Percentiles rank a stretch among this genome's conserved stretches.
Conservation (phyloP, 192 early-diverging fungal species). For the Chytriomyces confervae region DNA sequence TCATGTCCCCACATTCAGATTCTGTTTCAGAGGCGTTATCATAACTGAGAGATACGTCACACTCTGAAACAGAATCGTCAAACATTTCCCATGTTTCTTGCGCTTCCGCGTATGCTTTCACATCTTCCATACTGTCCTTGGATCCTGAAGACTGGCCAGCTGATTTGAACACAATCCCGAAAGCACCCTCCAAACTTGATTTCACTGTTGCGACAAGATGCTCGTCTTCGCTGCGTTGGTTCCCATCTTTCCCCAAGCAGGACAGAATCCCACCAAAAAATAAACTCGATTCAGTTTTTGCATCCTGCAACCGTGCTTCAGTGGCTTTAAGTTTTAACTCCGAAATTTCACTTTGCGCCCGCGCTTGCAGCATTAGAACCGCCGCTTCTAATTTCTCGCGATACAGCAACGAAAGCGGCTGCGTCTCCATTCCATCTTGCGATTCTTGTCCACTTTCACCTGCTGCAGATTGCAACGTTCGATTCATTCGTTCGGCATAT, state of each 20-base stretch:
- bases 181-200: background rate
- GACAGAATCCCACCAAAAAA: background rate
- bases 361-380: constrained; percentile 1
- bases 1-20: constrained; percentile 15
- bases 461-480: background rate
- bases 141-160: background rate
- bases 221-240: no score
- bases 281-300: background rate
- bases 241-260: background rate
- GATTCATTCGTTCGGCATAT: background rate
- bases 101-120: background rate
- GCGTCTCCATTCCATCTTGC: background rate
- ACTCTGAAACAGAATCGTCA: constrained; percentile 31
- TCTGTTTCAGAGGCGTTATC: constrained; percentile 30
- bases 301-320: background rate
- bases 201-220: no score
- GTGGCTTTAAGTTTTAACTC: background rate
- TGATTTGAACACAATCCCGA: background rate
- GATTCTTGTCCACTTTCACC: background rate
- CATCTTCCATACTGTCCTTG: background rate
- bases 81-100: background rate
- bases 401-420: background rate
- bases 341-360: background rate
- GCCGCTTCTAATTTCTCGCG: constrained; percentile 20
- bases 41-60: constrained; percentile 29